Evolutionary conservation across 2,329 filamentous ascomycete genomes (phyloP), one percentile per base, ranked within the genome.

Genomic region (Paraphoma chrysanthemicola): DNA sequence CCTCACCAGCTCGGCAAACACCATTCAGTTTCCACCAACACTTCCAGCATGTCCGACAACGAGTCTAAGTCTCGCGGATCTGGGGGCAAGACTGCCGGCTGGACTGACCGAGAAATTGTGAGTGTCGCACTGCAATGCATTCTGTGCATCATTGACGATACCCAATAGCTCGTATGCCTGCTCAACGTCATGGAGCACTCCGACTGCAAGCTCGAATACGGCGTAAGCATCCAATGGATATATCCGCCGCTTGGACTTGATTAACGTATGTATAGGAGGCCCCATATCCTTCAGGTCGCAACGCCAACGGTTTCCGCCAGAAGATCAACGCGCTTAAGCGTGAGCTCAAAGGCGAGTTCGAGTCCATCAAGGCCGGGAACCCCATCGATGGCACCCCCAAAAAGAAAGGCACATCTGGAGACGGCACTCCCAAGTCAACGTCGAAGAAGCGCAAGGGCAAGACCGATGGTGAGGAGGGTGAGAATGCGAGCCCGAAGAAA

Each of bases 371-470:
- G 48, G 23, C 38, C 12, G 31, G 31, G 14, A 29, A 30, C 29
- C 12, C 28, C 10, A 16, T 36, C 29, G 39, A 44, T 14, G 10
- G 12, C 28, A 17, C 63, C 2, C 46, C 60, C 0, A 73, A 71
- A 57, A 66, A 67, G 23, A 67, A 64, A 51, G 45, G 38, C 10
- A 57, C 56, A 45, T 7, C 9, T 14, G 3, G 3, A 3, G 55
- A 44, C 14, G 54, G n/a, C 14, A 48, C 31, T 17, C 12, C 42
- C 6, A 48, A 42, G 51, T 46, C 49, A 4, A 57, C 54, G 5
- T 43, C 63, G 2, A 44, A 59, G 0, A 73, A 72, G 60, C 66
- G 67, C 14, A 67, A 65, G 54, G 52, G 42, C 1, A 3, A 36
- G 33, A 60, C 46, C n/a, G 60, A 30, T 12, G 50, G 48, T 3